A percentile compares a stretch with the other conserved stretches of the same genome.
Evolutionary conservation across 2,329 filamentous ascomycete genomes (phyloP).

Genomic region (Hypoxylon sp.): DNA sequence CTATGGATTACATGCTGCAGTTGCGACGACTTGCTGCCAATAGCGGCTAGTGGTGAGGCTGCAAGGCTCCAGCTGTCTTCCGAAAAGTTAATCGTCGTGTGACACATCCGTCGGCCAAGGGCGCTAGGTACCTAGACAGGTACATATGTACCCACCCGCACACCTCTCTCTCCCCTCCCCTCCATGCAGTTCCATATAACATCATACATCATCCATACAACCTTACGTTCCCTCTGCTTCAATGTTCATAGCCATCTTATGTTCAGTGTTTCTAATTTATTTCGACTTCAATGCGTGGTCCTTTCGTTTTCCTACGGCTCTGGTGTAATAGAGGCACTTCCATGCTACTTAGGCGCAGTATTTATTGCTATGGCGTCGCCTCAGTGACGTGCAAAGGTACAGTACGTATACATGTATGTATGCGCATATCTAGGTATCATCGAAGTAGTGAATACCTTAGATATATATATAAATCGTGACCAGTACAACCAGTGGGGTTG

Average conservation of each 20-base stretch:
- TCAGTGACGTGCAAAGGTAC: neutral
- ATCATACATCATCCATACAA: slow-evolving; percentile 25
- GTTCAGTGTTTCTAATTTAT: no score
- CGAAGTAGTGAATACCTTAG: neutral
- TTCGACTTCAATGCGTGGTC: no score
- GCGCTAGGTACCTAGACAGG: neutral
- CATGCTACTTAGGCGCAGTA: neutral
- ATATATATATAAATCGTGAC: neutral
- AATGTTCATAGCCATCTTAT: no score
- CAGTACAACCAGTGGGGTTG: neutral
- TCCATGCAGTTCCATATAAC: slow-evolving; percentile 15
- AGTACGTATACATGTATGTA: neutral
- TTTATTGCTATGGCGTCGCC: neutral
- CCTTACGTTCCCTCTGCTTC: no score
- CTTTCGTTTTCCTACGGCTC: no score
- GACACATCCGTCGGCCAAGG: neutral
- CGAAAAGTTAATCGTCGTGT: neutral
- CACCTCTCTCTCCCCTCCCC: slow-evolving; percentile 1
- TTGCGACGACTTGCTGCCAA: neutral
- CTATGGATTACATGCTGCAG: neutral
- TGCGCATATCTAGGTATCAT: neutral
- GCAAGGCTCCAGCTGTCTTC: neutral
- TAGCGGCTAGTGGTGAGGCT: neutral
- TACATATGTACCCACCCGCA: neutral
- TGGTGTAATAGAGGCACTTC: no score